Conservation (phyloP, 139 green algal species). For the Yamagishiella unicocca region DNA sequence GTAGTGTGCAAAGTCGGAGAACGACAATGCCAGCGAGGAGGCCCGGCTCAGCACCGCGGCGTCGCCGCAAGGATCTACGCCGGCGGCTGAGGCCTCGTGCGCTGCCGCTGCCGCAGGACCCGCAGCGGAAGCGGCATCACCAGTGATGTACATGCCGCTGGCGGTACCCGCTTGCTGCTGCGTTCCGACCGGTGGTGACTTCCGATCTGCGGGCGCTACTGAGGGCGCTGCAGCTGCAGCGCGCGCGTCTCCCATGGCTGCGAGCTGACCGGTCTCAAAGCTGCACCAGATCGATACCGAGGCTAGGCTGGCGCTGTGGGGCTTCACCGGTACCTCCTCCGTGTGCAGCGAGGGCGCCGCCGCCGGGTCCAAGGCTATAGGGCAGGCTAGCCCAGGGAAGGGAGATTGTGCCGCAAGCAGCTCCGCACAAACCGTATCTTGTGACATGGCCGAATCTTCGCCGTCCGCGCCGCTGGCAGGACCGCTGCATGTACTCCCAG, state of each 20-base stretch:
- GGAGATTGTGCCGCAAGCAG: background rate
- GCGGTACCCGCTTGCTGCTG: no score
- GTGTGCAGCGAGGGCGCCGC: background rate
- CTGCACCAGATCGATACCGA: no score
- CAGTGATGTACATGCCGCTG: no score
- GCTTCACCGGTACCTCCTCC: background rate
- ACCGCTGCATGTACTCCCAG: background rate
- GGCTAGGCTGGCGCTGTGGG: background rate
- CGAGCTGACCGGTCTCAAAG: no score
- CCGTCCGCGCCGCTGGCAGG: background rate
- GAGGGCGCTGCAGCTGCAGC: no score
- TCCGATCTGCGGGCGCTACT: no score
- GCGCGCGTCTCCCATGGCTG: no score
- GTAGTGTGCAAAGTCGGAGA: background rate
- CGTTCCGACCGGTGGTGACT: no score
- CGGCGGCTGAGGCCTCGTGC: background rate
- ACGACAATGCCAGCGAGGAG: conserved; percentile 1
- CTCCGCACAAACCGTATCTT: background rate
- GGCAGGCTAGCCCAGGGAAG: background rate
- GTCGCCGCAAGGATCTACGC: background rate
- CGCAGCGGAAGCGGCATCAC: no score
- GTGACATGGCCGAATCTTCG: no score
- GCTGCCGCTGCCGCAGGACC: no score
- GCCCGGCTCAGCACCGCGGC: background rate
- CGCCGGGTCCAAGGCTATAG: background rate